Evolutionary conservation across 768 basidiomycete species (phyloP).

Genomic region (Gloeopeniophorella convolvens): DNA sequence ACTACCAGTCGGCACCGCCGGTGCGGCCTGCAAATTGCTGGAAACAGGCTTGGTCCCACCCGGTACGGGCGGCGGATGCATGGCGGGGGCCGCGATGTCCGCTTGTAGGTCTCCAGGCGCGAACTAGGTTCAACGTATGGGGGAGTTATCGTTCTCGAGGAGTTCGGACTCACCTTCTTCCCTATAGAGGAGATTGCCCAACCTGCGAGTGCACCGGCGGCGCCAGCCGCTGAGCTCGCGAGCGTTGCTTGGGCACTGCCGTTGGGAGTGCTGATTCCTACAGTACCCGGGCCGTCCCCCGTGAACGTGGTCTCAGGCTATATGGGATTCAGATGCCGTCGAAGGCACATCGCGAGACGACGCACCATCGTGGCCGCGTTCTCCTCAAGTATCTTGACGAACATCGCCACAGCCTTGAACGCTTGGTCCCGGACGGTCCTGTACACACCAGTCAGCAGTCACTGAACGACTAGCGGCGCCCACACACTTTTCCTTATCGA

Average conservation of each 20-base stretch:
- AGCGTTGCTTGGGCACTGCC: slow-evolving; percentile 39
- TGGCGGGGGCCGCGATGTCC: not conserved
- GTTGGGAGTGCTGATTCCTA: slow-evolving; percentile 18
- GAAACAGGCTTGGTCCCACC: slow-evolving; percentile 8
- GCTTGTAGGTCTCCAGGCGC: slow-evolving; percentile 1
- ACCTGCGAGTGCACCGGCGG: slow-evolving; percentile 86
- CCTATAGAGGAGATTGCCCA: slow-evolving; percentile 93
- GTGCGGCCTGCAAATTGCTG: not conserved
- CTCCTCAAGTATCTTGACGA: slow-evolving; percentile 75
- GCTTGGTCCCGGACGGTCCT: slow-evolving; percentile 94
- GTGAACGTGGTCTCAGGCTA: slow-evolving; percentile 51
- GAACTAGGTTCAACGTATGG: slow-evolving; percentile 2
- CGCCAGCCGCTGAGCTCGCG: slow-evolving; percentile 83
- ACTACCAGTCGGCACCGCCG: slow-evolving; percentile 23
- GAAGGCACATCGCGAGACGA: not conserved
- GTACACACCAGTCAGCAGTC: slow-evolving; percentile 1
- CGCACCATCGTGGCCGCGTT: slow-evolving; percentile 81
- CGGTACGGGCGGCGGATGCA: slow-evolving; percentile 14
- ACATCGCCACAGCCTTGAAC: slow-evolving; percentile 87
- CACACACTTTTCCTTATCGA: slow-evolving; percentile 90
- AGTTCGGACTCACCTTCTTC: slow-evolving; percentile 51
- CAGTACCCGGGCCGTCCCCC: slow-evolving; percentile 21
- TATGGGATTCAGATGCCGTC: not conserved
- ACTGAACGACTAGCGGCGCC: not conserved
- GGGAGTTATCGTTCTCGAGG: not conserved